Evolutionary conservation across 1,139 yeast species (phyloP), one percentile per base, ranked within the genome.

Genomic region (Saccharomycopsis hybrid): DNA sequence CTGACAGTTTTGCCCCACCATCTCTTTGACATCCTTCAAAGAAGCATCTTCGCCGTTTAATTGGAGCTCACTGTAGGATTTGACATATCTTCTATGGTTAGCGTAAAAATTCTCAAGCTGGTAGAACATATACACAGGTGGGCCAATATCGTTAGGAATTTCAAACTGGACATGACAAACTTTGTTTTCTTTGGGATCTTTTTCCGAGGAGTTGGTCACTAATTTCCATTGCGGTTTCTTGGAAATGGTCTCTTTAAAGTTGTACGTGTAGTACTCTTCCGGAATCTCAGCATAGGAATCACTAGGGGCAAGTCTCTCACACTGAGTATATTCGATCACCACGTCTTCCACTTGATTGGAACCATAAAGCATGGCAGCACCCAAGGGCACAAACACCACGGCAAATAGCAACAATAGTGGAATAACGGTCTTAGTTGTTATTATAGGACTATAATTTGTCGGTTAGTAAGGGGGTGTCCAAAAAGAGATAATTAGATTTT

Each of bases 21-120:
- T 76, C 58, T 82, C 76, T 61, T 84, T 82, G 54, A 92, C 79
- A 35, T 65, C 71, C 46, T 66, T 54, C 18, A 70, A 67, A 24
- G 80, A 69, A 4, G 88, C 85, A 2, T 77, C 76, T 54, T 82
- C 67, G 36, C 98, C 98, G 55, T 81, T 80, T 47, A 92, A 69
- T 68, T 92, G 98, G 59, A 85, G 88, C 65, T 92, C 97, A 66
- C 89, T 83, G 64, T 81, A 89, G 3, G 96, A 86, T 63, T 86
- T 83, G 42, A 86, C 98, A 66, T 77, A 92, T 61, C 97, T 80
- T 65, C 98, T 83, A 67, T 92, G 98, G 68, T 92, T 92, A 50
- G 95, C 95, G 65, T 85, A 80, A 65, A 92, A 92, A 58, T 85
- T 82, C 55, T 89, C 82, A 58, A 92, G 68, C 58, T 87, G 75